Percentiles rank a stretch among this genome's conserved stretches.
Evolutionary conservation across 129 eudicot species (phyloP).

Genomic region (Pulicaria dysenterica): DNA sequence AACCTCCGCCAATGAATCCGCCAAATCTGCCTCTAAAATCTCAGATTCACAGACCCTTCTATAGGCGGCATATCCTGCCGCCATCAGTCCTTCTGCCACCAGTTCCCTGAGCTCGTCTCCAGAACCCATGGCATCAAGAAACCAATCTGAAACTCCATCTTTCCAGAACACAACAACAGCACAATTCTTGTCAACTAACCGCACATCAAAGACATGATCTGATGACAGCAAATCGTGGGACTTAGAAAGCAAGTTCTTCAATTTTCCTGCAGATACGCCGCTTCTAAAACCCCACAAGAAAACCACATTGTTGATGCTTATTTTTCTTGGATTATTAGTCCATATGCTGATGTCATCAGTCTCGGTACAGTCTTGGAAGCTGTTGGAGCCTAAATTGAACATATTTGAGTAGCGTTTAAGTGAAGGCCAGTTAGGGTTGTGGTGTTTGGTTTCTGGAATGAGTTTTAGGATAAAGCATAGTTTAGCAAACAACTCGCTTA

Average conservation of each 20-base stretch:
- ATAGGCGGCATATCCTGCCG: slow-evolving; percentile 58
- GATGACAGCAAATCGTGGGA: slow-evolving; percentile 49
- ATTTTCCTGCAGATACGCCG: slow-evolving; percentile 58
- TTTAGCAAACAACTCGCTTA: slow-evolving; percentile 70
- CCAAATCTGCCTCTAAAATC: slow-evolving; percentile 59
- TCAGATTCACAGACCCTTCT: slow-evolving; percentile 54
- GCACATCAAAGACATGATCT: slow-evolving; percentile 66
- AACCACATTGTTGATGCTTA: slow-evolving; percentile 54
- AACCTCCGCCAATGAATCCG: slow-evolving; percentile 54
- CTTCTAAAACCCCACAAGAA: slow-evolving; percentile 87
- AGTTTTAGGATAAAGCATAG: slow-evolving; percentile 59
- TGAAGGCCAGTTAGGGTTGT: slow-evolving; percentile 33
- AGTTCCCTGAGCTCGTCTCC: slow-evolving; percentile 55
- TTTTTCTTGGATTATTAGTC: slow-evolving; percentile 48
- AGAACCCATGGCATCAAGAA: slow-evolving; percentile 61
- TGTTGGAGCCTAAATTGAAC: slow-evolving; percentile 37
- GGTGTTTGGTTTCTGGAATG: slow-evolving; percentile 33
- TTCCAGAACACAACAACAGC: slow-evolving; percentile 76
- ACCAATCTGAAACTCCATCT: slow-evolving; percentile 48
- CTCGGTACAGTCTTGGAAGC: slow-evolving; percentile 37
- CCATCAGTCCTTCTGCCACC: slow-evolving; percentile 64
- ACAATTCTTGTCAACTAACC: slow-evolving; percentile 71
- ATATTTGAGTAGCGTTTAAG: slow-evolving; percentile 42
- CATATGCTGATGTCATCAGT: slow-evolving; percentile 62
- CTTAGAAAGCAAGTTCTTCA: slow-evolving; percentile 50